A percentile compares a stretch with the other conserved stretches of the same genome.
Evolutionary conservation across 192 early-diverging fungal genomes (phyloP).

Genomic region (Diversispora epigaea): DNA sequence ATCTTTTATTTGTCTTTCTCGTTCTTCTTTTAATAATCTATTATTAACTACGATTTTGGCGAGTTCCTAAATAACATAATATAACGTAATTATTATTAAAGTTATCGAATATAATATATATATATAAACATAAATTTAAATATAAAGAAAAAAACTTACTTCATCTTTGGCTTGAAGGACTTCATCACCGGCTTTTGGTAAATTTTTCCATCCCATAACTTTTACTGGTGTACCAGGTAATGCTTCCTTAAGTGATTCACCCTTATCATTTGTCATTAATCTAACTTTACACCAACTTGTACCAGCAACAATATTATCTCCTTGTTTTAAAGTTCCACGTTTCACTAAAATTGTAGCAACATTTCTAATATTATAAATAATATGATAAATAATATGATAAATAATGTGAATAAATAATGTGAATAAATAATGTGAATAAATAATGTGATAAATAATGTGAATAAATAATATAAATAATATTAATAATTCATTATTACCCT

Average conservation of each 20-base stretch:
- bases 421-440: too few species aligned
- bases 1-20: constrained; percentile 59
- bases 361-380: constrained; percentile 45
- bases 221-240: constrained; percentile 83
- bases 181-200: constrained; percentile 88
- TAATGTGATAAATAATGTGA: too few species aligned
- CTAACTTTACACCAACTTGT: constrained; percentile 85
- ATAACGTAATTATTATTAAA: too few species aligned
- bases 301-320: constrained; percentile 82
- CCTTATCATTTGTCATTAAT: constrained; percentile 77
- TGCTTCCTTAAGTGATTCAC: constrained; percentile 68
- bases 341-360: constrained; percentile 87
- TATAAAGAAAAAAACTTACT: constrained; percentile 33
- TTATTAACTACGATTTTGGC: constrained; percentile 76
- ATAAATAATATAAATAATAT: neutral
- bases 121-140: neutral
- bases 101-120: neutral
- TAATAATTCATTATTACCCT: constrained; percentile 35
- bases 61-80: constrained; percentile 47
- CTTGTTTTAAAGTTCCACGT: constrained; percentile 81
- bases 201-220: constrained; percentile 90
- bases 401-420: too few species aligned
- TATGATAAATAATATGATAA: neutral
- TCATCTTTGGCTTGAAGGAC: constrained; percentile 74
- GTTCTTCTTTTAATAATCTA: constrained; percentile 63